Conservation (phyloP, 1,139 yeast genomes). For the Magnusiomyces paraingens region DNA sequence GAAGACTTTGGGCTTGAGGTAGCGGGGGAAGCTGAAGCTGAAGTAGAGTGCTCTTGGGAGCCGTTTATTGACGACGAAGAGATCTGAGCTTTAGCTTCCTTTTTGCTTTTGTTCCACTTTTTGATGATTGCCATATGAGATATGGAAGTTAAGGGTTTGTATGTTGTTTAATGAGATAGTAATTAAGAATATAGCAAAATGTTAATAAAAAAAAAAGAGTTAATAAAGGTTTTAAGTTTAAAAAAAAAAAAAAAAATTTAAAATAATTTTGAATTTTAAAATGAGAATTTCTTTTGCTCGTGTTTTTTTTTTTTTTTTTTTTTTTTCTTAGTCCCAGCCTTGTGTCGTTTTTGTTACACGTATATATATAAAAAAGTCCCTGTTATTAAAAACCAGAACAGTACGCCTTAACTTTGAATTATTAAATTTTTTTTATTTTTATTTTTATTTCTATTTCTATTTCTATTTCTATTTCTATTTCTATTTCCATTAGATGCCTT, state of each 20-base stretch:
- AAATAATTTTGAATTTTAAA: not conserved
- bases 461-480: no score
- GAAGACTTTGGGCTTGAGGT: no score
- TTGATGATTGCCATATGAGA: slow-evolving; percentile 24
- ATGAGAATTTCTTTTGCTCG: not conserved
- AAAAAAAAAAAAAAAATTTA: not conserved
- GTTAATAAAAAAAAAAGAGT: not conserved
- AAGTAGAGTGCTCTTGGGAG: slow-evolving; percentile 4
- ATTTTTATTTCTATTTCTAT: no score
- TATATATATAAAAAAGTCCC: no score
- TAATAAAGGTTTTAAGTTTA: slow-evolving; percentile 1
- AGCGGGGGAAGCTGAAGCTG: slow-evolving; percentile 12
- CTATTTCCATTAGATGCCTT: no score
- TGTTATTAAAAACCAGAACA: no score
- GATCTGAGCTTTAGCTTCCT: slow-evolving; percentile 22
- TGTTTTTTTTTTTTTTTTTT: not conserved
- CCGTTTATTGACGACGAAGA: slow-evolving; percentile 11
- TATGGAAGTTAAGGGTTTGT: not conserved
- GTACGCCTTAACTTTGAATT: no score
- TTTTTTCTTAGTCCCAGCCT: not conserved
- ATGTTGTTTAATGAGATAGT: not conserved
- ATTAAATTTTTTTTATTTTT: no score
- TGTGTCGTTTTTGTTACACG: no score
- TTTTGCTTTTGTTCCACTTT: slow-evolving; percentile 24
- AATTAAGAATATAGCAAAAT: slow-evolving; percentile 3